A percentile compares a stretch with the other conserved stretches of the same genome.
Evolutionary conservation across 768 basidiomycete species (phyloP).

Genomic region (Mycena rebaudengoi): DNA sequence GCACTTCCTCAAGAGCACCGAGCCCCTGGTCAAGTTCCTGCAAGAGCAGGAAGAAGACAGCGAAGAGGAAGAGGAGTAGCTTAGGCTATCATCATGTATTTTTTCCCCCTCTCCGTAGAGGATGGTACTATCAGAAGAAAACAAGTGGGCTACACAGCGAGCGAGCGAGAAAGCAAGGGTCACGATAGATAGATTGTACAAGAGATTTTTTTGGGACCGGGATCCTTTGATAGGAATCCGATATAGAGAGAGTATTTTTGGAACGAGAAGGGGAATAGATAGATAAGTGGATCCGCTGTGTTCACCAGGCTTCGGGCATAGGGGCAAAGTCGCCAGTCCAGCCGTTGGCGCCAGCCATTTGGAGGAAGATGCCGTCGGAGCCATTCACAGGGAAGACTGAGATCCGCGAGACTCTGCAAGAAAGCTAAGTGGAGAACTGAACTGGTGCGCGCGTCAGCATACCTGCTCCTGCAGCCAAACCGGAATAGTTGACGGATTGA

Average conservation of each 20-base stretch:
- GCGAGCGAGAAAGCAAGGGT: too few relatives aligned
- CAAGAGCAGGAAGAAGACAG: slow-evolving; percentile 88
- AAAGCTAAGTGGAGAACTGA: too few relatives aligned
- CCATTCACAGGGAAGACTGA: slow-evolving; percentile 93
- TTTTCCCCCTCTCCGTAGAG: slow-evolving; percentile 3
- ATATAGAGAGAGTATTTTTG: too few relatives aligned
- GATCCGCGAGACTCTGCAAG: slow-evolving; percentile 81
- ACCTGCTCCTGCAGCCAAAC: slow-evolving; percentile 93
- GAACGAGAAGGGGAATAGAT: too few relatives aligned
- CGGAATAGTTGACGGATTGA: slow-evolving; percentile 87
- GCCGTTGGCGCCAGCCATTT: slow-evolving; percentile 72
- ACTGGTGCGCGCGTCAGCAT: too few relatives aligned
- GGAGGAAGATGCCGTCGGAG: slow-evolving; percentile 89
- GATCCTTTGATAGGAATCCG: too few relatives aligned
- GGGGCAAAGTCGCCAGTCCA: slow-evolving; percentile 81
- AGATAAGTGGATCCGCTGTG: neutral
- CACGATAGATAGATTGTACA: too few relatives aligned
- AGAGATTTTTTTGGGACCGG: too few relatives aligned
- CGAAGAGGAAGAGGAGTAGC: slow-evolving; percentile 68
- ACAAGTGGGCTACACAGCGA: too few relatives aligned
- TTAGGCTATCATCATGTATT: slow-evolving; percentile 22
- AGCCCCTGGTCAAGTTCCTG: slow-evolving; percentile 93
- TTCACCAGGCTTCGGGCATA: slow-evolving; percentile 88
- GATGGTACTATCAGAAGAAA: slow-evolving; percentile 13
- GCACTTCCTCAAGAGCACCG: slow-evolving; percentile 91